Base-by-base conservation (phyloP, 352 stramenopile genomes). In the Globisporangium rhizosaccharum region DNA sequence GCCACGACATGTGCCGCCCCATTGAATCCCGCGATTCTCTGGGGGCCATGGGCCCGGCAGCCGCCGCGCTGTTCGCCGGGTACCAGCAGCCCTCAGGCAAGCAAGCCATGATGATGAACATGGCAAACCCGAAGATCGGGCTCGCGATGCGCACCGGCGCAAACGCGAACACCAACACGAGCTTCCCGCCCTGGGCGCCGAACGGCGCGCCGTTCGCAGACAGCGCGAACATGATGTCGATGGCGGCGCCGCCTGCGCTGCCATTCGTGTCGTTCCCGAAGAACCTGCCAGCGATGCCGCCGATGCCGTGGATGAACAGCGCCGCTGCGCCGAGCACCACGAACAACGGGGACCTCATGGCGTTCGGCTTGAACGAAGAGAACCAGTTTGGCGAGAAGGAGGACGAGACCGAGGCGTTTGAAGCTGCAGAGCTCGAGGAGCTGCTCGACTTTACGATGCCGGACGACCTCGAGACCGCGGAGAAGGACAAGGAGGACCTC, bases 1-100 rank as follows among this genome's bases (percentile, higher is more conserved):
- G 44, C 55, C 44, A 61, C 53, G 59, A 42, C 70, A 92, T 90
- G 82, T 92, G 82, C 67, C 79, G 82, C 72, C 82, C 82, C 64
- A 92, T 92, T 76, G 82, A 90, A 75, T 90, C 79, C 45, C 55
- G 82, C 56, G 78, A 92, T 85, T 87, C 82, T 74, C 70, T 92
- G 68, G 78, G 78, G 74, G 82, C 72, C 70, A 88, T 90, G 77
- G 79, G 79, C 66, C 72, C 76, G 39, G 77, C 79, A 61, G 78
- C 82, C 66, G 76, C 81, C 20, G 79, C 75, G 71, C 69, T 92
- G 67, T 90, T 92, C 53, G 77, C 79, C 41, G 79, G 79, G 65
- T 90, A 88, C 73, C 79, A 86, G 53, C 76, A 83, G 56, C 76
- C 76, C 60, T 71, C 79, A 59, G 73, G 73, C 54, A 77, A 64